A percentile compares a stretch with the other conserved stretches of the same genome.
These are phyloP conservation scores for Trichosanthes cucumerina DNA, from an alignment of 306 rosid genomes.

Conservation along the genomic window DNA sequence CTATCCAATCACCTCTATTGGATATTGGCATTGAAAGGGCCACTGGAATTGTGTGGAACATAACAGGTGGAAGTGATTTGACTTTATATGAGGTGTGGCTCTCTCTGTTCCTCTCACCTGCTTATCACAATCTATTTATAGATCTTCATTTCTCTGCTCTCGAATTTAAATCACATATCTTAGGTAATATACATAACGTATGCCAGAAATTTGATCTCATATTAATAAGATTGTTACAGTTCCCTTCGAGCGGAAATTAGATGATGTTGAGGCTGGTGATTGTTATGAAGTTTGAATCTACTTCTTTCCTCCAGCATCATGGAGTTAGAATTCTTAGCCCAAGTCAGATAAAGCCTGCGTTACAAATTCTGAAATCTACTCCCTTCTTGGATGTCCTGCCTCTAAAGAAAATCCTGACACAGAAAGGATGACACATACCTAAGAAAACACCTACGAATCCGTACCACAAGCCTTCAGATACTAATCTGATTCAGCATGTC, in stretches of 20 bases:
- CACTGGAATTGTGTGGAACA: slow-evolving; percentile 99
- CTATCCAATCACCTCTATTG: slow-evolving; percentile 91
- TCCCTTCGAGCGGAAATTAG: neutral
- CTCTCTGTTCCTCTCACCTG: neutral
- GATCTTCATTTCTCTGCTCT: neutral
- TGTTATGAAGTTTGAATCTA: neutral
- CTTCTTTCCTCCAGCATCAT: neutral
- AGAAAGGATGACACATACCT: neutral
- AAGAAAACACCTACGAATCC: neutral
- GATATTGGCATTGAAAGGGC: slow-evolving; percentile 99
- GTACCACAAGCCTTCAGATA: neutral
- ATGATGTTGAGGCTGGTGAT: neutral
- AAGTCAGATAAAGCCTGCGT: neutral
- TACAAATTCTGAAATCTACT: neutral
- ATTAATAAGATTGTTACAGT: neutral
- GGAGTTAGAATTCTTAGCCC: neutral
- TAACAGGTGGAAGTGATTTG: slow-evolving; percentile 96
- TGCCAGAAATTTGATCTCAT: neutral
- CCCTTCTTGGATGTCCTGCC: neutral
- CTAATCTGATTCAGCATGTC: neutral
- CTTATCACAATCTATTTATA: neutral
- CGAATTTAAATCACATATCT: neutral
- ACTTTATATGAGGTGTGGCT: slow-evolving; percentile 73
- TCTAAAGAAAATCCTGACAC: neutral
- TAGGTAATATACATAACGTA: neutral